These are phyloP conservation scores for Boletus tomentosulus DNA, from an alignment of 768 basidiomycete species.

Conservation along the genomic window DNA sequence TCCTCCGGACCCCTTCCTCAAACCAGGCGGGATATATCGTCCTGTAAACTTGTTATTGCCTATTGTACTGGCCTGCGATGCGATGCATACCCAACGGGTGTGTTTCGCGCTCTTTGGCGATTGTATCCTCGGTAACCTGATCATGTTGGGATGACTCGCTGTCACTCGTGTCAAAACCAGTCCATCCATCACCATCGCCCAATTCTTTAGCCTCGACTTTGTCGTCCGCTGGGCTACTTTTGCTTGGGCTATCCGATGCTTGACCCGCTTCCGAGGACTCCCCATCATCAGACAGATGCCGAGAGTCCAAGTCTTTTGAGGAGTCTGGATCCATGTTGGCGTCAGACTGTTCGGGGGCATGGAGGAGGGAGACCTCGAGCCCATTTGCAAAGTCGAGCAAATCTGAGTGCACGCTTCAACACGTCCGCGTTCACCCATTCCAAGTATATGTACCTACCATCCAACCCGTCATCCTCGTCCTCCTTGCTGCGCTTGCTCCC, in stretches of 20 bases:
- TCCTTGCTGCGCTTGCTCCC: conserved; percentile 42
- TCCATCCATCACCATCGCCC: conserved; percentile 33
- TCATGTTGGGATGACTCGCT: background rate
- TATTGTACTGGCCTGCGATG: background rate
- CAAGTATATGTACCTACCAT: conserved; percentile 48
- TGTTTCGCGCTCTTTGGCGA: background rate
- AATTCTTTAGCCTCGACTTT: conserved; percentile 21
- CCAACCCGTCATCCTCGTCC: conserved; percentile 74
- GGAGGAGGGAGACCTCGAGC: conserved; percentile 12
- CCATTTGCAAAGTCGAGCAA: conserved; percentile 48
- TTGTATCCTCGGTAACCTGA: background rate
- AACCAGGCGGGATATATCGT: conserved; percentile 79
- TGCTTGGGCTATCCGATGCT: background rate
- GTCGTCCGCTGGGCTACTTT: background rate
- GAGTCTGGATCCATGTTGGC: background rate
- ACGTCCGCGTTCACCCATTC: background rate
- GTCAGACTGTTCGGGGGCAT: background rate
- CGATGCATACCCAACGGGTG: conserved; percentile 12
- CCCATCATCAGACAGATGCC: background rate
- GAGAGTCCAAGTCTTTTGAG: background rate
- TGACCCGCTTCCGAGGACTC: conserved; percentile 2
- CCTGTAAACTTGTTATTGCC: conserved; percentile 23
- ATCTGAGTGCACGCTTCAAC: conserved; percentile 34
- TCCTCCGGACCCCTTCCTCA: conserved; percentile 50
- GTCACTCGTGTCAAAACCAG: conserved; percentile 29